Conservation (phyloP, 352 stramenopile genomes). For the Pythium insidiosum region DNA sequence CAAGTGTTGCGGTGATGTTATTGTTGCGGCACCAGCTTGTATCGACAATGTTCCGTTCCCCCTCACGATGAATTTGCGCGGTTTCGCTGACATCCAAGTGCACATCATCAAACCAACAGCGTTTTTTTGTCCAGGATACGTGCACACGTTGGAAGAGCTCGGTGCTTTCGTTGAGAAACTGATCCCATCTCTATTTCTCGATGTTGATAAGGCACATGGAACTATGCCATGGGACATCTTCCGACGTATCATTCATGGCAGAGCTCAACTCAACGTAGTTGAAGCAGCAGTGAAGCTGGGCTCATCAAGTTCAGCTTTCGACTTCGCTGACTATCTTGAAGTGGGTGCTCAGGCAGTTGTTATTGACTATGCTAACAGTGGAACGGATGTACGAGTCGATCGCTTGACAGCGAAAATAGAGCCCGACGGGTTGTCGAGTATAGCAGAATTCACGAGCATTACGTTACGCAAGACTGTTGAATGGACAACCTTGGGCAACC, state of each 20-base stretch:
- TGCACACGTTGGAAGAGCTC: conserved; percentile 48
- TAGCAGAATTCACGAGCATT: conserved; percentile 47
- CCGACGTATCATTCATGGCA: conserved; percentile 53
- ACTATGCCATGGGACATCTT: conserved; percentile 44
- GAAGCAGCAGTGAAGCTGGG: conserved; percentile 40
- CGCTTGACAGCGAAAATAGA: conserved; percentile 54
- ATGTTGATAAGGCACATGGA: conserved; percentile 32
- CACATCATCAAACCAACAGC: conserved; percentile 21
- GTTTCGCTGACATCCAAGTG: conserved; percentile 34
- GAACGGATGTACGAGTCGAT: conserved; percentile 30
- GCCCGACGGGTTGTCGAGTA: conserved; percentile 48
- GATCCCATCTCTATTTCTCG: conserved; percentile 29
- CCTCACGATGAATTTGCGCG: conserved; percentile 23
- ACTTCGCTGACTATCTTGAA: conserved; percentile 43
- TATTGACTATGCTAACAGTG: conserved; percentile 21
- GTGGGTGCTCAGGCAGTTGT: conserved; percentile 25
- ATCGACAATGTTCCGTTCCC: conserved; percentile 4
- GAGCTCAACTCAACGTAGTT: conserved; percentile 21
- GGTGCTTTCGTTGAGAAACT: conserved; percentile 16
- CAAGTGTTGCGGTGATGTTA: conserved; percentile 20
- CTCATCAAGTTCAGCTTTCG: conserved; percentile 33
- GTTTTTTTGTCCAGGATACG: conserved; percentile 49
- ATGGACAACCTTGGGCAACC: conserved; percentile 23
- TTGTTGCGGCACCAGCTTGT: conserved; percentile 21
- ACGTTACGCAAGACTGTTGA: conserved; percentile 37